Conservation (phyloP, 2,329 filamentous ascomycete genomes). For the Hortaea sp. region DNA sequence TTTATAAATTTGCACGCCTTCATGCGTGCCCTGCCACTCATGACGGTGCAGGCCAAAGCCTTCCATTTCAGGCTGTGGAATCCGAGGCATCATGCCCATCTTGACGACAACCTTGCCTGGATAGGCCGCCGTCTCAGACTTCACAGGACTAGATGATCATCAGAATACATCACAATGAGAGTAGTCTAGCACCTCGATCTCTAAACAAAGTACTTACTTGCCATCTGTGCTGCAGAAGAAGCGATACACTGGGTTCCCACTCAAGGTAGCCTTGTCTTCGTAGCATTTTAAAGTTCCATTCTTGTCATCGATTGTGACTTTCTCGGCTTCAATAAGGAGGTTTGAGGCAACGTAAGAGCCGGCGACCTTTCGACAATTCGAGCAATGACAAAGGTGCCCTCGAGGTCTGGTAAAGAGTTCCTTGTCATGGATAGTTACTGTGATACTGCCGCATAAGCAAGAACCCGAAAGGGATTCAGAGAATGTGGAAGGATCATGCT, state of each 20-base stretch:
- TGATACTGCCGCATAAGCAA: conserved; percentile 39
- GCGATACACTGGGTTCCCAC: conserved; percentile 36
- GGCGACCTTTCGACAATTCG: conserved; percentile 42
- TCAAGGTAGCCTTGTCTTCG: conserved; percentile 35
- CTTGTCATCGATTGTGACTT: conserved; percentile 36
- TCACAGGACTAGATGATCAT: conserved; percentile 32
- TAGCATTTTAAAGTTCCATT: conserved; percentile 37
- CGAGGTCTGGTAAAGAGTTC: conserved; percentile 37
- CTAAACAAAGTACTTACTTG: conserved; percentile 21
- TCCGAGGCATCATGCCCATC: conserved; percentile 41
- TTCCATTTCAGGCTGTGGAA: conserved; percentile 38
- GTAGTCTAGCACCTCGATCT: not conserved
- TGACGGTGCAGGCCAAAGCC: conserved; percentile 35
- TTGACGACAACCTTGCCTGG: conserved; percentile 39
- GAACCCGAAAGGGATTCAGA: conserved; percentile 27
- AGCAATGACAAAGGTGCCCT: conserved; percentile 42
- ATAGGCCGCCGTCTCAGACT: conserved; percentile 31
- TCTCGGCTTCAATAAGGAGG: conserved; percentile 33
- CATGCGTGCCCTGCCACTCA: conserved; percentile 33
- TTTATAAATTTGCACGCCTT: conserved; percentile 30
- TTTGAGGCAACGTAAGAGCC: conserved; percentile 34
- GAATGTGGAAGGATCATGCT: conserved; percentile 26
- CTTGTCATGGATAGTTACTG: conserved; percentile 38
- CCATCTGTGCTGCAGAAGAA: conserved; percentile 39
- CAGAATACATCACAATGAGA: not conserved